Conservation (phyloP, 495 filamentous ascomycete species). For the Sporormia fimetaria region DNA sequence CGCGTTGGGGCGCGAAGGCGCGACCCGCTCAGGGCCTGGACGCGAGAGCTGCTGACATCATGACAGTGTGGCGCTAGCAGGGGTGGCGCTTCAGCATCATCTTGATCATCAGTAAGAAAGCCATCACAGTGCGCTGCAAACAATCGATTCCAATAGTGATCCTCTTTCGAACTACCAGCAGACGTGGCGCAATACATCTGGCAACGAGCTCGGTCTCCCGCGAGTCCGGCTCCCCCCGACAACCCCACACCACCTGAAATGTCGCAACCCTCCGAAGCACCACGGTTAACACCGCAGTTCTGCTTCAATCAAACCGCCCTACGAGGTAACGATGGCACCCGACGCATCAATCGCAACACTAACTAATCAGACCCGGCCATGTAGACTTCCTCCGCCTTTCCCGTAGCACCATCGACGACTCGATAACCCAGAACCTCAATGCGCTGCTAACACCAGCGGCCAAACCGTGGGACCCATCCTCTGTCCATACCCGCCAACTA, state of each 20-base stretch:
- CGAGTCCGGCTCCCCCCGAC: slow-evolving; percentile 3
- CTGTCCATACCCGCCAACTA: slow-evolving; percentile 49
- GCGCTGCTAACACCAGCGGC: slow-evolving; percentile 67
- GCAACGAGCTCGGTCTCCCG: slow-evolving; percentile 13
- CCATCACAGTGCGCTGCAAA: background rate
- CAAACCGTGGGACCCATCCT: slow-evolving; percentile 66
- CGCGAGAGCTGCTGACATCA: slow-evolving; percentile 3
- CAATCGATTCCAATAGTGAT: background rate
- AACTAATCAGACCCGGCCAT: slow-evolving; percentile 14
- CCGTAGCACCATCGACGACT: slow-evolving; percentile 76
- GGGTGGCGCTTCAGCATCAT: too few species aligned
- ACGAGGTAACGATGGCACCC: slow-evolving; percentile 49
- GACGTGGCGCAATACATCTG: slow-evolving; percentile 29
- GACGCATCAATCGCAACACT: slow-evolving; percentile 6
- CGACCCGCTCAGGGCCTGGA: background rate
- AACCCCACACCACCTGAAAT: slow-evolving; percentile 35
- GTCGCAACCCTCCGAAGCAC: slow-evolving; percentile 48
- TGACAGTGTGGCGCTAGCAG: background rate
- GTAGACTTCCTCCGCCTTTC: slow-evolving; percentile 90
- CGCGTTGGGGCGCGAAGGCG: slow-evolving; percentile 9
- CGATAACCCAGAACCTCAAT: slow-evolving; percentile 87
- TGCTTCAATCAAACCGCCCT: slow-evolving; percentile 82
- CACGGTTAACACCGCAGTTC: slow-evolving; percentile 71
- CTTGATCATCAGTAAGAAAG: too few species aligned
- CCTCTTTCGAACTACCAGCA: background rate